A percentile compares a stretch with the other conserved stretches of the same genome.
These are phyloP conservation scores for Hortiboletus campestris DNA, from an alignment of 768 basidiomycete species.

Conservation along the genomic window DNA sequence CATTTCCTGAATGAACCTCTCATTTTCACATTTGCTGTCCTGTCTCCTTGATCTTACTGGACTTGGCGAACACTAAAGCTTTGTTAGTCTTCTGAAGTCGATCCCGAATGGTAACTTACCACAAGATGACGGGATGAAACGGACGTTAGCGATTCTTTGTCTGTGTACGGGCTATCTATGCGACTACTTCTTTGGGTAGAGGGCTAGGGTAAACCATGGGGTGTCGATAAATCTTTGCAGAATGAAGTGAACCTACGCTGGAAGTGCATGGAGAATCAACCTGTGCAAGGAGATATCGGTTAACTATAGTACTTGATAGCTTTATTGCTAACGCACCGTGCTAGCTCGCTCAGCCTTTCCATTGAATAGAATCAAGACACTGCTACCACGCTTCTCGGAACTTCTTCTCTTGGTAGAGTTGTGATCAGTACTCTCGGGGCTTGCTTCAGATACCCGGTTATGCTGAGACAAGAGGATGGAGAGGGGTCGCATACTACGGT, in stretches of 20 bases:
- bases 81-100: neutral
- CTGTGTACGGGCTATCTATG: neutral
- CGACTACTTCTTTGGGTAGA: neutral
- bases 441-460: neutral
- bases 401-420: neutral
- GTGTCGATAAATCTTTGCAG: neutral
- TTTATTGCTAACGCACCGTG: constrained; percentile 1
- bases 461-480: neutral
- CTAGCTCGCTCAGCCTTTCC: neutral
- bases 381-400: neutral
- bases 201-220: neutral
- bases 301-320: neutral
- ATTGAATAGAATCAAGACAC: neutral
- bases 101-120: neutral
- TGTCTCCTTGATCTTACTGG: neutral
- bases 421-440: neutral
- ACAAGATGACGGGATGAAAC: neutral
- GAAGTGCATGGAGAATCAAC: neutral
- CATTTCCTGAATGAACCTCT: constrained; percentile 11
- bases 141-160: neutral
- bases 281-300: neutral
- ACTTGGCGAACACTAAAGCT: constrained; percentile 4
- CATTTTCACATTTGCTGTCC: constrained; percentile 1
- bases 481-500: neutral
- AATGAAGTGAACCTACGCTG: constrained; percentile 3